Base-by-base conservation (phyloP, 2,329 filamentous ascomycete genomes). In the Xylariaceae sp. region DNA sequence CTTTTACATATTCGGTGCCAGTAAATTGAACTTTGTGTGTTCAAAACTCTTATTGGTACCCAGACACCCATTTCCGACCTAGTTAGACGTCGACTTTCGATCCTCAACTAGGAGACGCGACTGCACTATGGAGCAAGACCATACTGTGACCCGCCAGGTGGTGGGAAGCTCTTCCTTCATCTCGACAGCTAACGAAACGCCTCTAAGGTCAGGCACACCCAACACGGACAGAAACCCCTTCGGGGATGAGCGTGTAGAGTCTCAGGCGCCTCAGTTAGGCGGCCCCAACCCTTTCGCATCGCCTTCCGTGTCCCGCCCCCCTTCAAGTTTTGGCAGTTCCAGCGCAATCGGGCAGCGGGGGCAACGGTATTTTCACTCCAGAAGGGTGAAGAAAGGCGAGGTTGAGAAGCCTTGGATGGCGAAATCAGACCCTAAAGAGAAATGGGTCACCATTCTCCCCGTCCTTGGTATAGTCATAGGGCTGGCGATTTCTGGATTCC, bases 381-480 rank as follows among this genome's bases (percentile, higher is more conserved):
- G 88, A 53, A 77, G 88, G 56, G 81, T 93, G 27, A 82, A 80
- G 68, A 90, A 91, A 69, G 88, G 83, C 35, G 83, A 89, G 42
- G 72, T 90, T 3, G 86, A 91, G 68, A 87, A 89, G 73, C 88
- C 90, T 10, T 94, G 91, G 91, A 73, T 88, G 32, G 73, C 81
- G n/a, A 86, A 85, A 67, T 84, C 78, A 52, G 87, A 92, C 61
- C 86, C 87, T 10, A 88, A 85, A 70, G 88, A 93, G 78, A 94
- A 91, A 75, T 94, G 90, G 90, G 85, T 91, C 7, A 92, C 87
- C 2, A 91, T 93, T 58, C 81, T 95, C 52, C 90, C 90, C 2
- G 67, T 92, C 35, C 69, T 91, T 20, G 90, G 89, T 40, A 82
- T 94, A 43, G 41, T 85, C 3, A 56, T 92, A 11, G 91, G 91